A percentile compares a stretch with the other conserved stretches of the same genome.
Conservation (phyloP, 148 eudicot species). For the Cornus kousa region DNA sequence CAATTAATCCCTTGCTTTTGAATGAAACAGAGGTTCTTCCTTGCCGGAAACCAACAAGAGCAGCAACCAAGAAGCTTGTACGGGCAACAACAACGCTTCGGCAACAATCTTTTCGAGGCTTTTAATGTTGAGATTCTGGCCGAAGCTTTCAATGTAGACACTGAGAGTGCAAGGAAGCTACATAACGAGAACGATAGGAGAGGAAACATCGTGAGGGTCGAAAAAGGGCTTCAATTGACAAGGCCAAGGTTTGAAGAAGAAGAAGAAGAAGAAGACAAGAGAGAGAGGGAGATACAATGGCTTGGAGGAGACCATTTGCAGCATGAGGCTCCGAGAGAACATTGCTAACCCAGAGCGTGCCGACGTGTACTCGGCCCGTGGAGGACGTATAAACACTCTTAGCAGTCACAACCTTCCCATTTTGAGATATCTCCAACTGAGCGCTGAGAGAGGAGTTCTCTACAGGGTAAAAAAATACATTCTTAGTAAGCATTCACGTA, state of each 20-base stretch:
- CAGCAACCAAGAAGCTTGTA: neutral
- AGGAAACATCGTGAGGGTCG: constrained; percentile 28
- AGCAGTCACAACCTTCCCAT: constrained; percentile 29
- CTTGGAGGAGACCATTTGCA: constrained; percentile 31
- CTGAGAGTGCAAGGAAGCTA: constrained; percentile 6
- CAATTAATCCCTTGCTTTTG: neutral
- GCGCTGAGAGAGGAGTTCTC: constrained; percentile 30
- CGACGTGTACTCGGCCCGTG: constrained; percentile 25
- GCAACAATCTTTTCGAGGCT: constrained; percentile 20
- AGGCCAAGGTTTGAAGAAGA: neutral
- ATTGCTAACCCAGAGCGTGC: constrained; percentile 16
- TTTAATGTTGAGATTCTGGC: constrained; percentile 19
- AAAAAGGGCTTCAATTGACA: constrained; percentile 10
- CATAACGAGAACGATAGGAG: constrained; percentile 10
- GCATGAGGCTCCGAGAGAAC: constrained; percentile 21
- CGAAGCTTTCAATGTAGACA: constrained; percentile 15
- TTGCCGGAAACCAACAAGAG: constrained; percentile 27
- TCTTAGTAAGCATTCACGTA: neutral
- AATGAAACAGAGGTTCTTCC: constrained; percentile 30
- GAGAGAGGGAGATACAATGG: constrained; percentile 12
- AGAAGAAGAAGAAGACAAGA: neutral
- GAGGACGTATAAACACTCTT: constrained; percentile 10
- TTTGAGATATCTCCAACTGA: constrained; percentile 20
- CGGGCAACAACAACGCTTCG: neutral
- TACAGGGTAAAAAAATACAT: constrained; percentile 21